Percentiles rank a stretch among this genome's conserved stretches.
Evolutionary conservation across 1,284 basidiomycete species (phyloP).

Genomic region (Cerrena zonata): DNA sequence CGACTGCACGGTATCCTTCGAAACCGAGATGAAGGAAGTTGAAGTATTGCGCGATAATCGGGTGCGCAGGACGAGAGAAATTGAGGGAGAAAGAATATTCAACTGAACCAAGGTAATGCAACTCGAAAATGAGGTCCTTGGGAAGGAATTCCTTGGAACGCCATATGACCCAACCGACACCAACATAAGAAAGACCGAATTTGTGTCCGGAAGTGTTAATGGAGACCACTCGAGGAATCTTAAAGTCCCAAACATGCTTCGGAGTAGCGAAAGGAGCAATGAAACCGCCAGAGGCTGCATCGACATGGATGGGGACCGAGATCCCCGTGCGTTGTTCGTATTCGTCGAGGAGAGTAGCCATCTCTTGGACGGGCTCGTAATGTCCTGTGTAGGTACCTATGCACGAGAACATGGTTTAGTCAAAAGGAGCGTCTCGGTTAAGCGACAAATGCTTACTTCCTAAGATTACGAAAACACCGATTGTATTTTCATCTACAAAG

Average conservation of each 20-base stretch:
- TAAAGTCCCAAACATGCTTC: slow-evolving; percentile 81
- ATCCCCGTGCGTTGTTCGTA: slow-evolving; percentile 79
- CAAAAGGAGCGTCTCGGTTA: neutral
- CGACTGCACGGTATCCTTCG: slow-evolving; percentile 74
- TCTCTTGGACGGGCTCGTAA: slow-evolving; percentile 87
- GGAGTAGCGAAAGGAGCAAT: slow-evolving; percentile 81
- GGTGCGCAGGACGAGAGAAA: slow-evolving; percentile 86
- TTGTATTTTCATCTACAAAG: slow-evolving; percentile 88
- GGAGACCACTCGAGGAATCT: slow-evolving; percentile 78
- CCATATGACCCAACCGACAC: slow-evolving; percentile 87
- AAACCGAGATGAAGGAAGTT: slow-evolving; percentile 83
- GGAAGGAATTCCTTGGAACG: slow-evolving; percentile 70
- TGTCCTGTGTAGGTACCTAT: slow-evolving; percentile 84
- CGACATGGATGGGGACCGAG: slow-evolving; percentile 81
- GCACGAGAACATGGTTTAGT: slow-evolving; percentile 3
- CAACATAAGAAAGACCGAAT: slow-evolving; percentile 82
- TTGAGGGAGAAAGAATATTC: slow-evolving; percentile 86
- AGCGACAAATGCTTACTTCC: slow-evolving; percentile 45
- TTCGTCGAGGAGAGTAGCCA: slow-evolving; percentile 80
- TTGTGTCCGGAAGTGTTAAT: slow-evolving; percentile 90
- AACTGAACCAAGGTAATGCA: slow-evolving; percentile 67
- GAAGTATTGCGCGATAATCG: slow-evolving; percentile 90
- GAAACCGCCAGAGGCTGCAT: slow-evolving; percentile 78
- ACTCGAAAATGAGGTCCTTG: slow-evolving; percentile 88
- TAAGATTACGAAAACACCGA: slow-evolving; percentile 76